Base-by-base conservation (phyloP, 345 rosid genomes). In the Cardamine resedifolia region DNA sequence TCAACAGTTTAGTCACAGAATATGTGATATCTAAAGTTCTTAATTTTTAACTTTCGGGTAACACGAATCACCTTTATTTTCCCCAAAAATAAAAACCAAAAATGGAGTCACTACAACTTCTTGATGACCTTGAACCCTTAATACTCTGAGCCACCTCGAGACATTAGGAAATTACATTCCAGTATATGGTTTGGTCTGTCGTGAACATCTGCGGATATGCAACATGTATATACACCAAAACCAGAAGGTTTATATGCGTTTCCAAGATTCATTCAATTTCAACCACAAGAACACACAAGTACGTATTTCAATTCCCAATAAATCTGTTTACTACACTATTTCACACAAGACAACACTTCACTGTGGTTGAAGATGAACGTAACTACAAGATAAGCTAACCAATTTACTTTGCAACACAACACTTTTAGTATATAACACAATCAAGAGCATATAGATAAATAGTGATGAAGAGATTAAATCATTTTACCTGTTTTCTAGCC, bases 401-500 rank as follows among this genome's bases (percentile, higher is more conserved):
- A 44, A 15, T 19, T 49, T 50, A 12, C 7, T 28, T 43, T 36
- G n/a, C n/a, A n/a, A n/a, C n/a, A 53, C 30, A 70, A 45, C 36
- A 5, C 31, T 48, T 11, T 56, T 27, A 31, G 24, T 7, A 0
- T 30, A 15, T 20, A 73, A 64, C 27, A 43, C 28, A 31, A 23
- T 28, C 47, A 31, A 64, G 43, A 41, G 21, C 24, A n/a, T 7
- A 28, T 28, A n/a, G 10, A 48, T 44, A 33, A 4, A 68, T 21
- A 8, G 44, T 39, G 10, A 38, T 15, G 47, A 4, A 56, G 53
- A 49, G 20, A 58, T 49, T 1, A 36, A 49, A 59, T 28, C 45
- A 30, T 50, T 61, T 80, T 71, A 91, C 99, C 98, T 95, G 99
- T 78, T 95, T 95, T 19, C 99, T 89, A 45, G 99, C 99, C n/a